These are phyloP conservation scores for Flueggea neowawraea DNA, from an alignment of 441 rosid genomes.

Conservation along the genomic window DNA sequence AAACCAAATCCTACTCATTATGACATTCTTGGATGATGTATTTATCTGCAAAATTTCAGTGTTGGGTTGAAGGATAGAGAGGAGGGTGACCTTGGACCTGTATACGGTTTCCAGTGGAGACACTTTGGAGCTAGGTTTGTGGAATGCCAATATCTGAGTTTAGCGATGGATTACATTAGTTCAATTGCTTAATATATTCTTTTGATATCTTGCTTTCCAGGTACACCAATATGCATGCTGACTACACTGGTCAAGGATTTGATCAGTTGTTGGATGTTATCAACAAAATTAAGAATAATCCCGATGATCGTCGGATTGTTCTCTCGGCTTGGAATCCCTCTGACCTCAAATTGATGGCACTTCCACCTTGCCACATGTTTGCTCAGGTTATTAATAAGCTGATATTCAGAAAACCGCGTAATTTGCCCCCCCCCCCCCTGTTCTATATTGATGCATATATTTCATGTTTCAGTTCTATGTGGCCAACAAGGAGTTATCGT, in stretches of 20 bases:
- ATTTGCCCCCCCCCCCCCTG: not conserved
- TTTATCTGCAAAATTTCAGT: slow-evolving; percentile 32
- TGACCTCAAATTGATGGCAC: slow-evolving; percentile 89
- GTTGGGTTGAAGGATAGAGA: slow-evolving; percentile 66
- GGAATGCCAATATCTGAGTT: slow-evolving; percentile 8
- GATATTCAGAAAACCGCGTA: not conserved
- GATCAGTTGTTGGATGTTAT: slow-evolving; percentile 85
- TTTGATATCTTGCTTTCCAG: slow-evolving; percentile 23
- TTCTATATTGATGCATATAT: not conserved
- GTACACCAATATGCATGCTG: slow-evolving; percentile 82
- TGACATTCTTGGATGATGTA: slow-evolving; percentile 12
- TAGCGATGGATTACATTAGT: not conserved
- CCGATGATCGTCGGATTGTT: slow-evolving; percentile 74
- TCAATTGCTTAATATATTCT: not conserved
- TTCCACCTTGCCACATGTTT: slow-evolving; percentile 98
- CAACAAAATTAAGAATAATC: slow-evolving; percentile 77
- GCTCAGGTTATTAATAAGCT: slow-evolving; percentile 49
- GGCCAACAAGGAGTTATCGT: slow-evolving; percentile 79
- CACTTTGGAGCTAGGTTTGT: slow-evolving; percentile 89
- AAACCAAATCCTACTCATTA: slow-evolving; percentile 3
- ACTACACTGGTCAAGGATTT: slow-evolving; percentile 85
- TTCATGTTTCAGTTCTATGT: slow-evolving; percentile 66
- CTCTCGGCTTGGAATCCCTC: slow-evolving; percentile 97
- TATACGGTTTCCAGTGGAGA: slow-evolving; percentile 96
- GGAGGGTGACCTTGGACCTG: slow-evolving; percentile 89